A percentile compares a stretch with the other conserved stretches of the same genome.
Conservation (phyloP, 495 filamentous ascomycete species). For the Penicillium lagena region DNA sequence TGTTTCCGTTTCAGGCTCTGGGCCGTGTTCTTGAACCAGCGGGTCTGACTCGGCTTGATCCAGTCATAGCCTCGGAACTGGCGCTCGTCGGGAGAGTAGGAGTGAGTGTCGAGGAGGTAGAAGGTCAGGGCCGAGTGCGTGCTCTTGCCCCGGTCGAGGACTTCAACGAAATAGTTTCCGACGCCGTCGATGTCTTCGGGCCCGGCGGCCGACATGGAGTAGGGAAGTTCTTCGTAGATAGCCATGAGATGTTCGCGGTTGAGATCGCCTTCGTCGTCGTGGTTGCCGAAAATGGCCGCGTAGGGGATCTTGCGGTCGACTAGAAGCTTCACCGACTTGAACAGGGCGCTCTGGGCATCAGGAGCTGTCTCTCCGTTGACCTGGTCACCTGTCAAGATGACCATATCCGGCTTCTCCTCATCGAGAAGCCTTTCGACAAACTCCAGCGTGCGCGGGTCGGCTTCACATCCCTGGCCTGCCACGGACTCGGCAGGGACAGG, state of each 20-base stretch:
- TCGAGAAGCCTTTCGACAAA: constrained; percentile 79
- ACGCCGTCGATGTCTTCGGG: constrained; percentile 80
- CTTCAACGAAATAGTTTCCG: constrained; percentile 91
- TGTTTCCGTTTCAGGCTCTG: constrained; percentile 62
- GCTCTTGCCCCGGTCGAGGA: constrained; percentile 71
- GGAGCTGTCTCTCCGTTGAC: constrained; percentile 90
- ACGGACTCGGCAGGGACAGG: constrained; percentile 59
- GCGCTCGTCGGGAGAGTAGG: constrained; percentile 84
- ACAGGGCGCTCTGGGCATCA: constrained; percentile 88
- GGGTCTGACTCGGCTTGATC: constrained; percentile 88
- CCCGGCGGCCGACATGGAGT: constrained; percentile 76
- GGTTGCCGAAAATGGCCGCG: constrained; percentile 92
- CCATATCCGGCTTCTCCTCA: constrained; percentile 85
- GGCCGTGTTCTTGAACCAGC: constrained; percentile 82
- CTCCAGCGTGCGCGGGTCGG: constrained; percentile 84
- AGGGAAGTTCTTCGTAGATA: constrained; percentile 78
- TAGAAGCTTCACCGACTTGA: constrained; percentile 85
- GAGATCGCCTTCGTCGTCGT: constrained; percentile 88
- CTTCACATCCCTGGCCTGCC: constrained; percentile 75
- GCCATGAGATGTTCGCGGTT: constrained; percentile 72
- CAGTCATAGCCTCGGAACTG: constrained; percentile 89
- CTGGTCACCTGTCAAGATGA: constrained; percentile 87
- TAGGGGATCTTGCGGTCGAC: constrained; percentile 86
- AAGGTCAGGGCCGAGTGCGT: constrained; percentile 85
- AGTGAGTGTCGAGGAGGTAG: constrained; percentile 90